Percentiles rank a stretch among this genome's conserved stretches.
phyloP scores from a whole-genome alignment of 192 early-diverging fungal genomes.

The Coemansia sp. region DNA sequence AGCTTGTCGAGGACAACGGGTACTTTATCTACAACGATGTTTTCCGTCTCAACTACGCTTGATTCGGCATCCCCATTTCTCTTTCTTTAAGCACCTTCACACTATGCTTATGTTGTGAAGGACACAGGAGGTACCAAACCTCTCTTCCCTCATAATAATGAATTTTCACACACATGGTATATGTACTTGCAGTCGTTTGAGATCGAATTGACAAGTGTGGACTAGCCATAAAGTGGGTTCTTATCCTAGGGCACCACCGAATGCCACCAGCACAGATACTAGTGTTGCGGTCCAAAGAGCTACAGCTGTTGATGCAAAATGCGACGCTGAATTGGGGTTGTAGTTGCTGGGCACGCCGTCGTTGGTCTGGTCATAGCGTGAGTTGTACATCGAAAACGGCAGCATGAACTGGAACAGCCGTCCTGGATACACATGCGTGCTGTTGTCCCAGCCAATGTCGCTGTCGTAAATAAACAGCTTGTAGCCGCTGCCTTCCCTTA shows the following conservation, averaged over 20 bases:
- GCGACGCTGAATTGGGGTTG: slow-evolving; percentile 48
- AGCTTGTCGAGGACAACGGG: slow-evolving; percentile 69
- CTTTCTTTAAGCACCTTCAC: background rate
- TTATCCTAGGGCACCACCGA: background rate
- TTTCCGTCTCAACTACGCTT: slow-evolving; percentile 78
- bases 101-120: background rate
- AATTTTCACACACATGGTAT: too few relatives aligned
- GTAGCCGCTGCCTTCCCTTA: slow-evolving; percentile 49
- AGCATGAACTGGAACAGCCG: slow-evolving; percentile 56
- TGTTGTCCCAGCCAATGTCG: slow-evolving; percentile 54
- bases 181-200: too few relatives aligned
- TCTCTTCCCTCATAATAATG: too few relatives aligned
- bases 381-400: slow-evolving; percentile 56
- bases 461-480: slow-evolving; percentile 52
- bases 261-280: slow-evolving; percentile 2
- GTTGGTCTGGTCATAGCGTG: slow-evolving; percentile 53
- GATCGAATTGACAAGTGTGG: too few relatives aligned
- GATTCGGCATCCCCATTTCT: background rate
- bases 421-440: slow-evolving; percentile 46
- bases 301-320: slow-evolving; percentile 15
- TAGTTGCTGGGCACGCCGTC: slow-evolving; percentile 52
- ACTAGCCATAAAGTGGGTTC: background rate
- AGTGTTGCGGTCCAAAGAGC: slow-evolving; percentile 8
- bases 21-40: slow-evolving; percentile 89
- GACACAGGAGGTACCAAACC: too few relatives aligned